Conservation (phyloP, 1,284 basidiomycete genomes). For the Heterobasidion occidentale region DNA sequence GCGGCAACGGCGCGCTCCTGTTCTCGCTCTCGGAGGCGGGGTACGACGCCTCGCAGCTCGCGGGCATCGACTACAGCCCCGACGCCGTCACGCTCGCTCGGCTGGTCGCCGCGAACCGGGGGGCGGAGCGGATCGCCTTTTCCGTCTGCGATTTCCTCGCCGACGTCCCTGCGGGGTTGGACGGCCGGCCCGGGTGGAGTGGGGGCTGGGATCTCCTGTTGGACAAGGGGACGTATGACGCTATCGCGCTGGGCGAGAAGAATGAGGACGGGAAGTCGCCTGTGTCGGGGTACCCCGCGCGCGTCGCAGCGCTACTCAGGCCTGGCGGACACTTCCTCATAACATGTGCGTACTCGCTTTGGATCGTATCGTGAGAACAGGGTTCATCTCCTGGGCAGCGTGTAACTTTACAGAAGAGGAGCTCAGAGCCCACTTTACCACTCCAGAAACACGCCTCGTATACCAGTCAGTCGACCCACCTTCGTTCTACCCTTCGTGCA, state of each 20-base stretch:
- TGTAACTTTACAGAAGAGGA: slow-evolving; percentile 91
- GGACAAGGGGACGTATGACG: slow-evolving; percentile 84
- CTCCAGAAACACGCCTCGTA: slow-evolving; percentile 36
- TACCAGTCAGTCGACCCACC: slow-evolving; percentile 48
- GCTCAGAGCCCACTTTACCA: slow-evolving; percentile 51
- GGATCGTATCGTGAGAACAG: not conserved
- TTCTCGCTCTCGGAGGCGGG: slow-evolving; percentile 67
- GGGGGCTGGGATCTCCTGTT: slow-evolving; percentile 57
- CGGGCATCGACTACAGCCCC: slow-evolving; percentile 80
- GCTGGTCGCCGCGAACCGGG: slow-evolving; percentile 40
- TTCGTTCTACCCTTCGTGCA: not conserved
- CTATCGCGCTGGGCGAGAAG: slow-evolving; percentile 72
- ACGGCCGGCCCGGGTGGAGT: slow-evolving; percentile 14
- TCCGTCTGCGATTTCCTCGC: slow-evolving; percentile 52
- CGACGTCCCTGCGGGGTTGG: slow-evolving; percentile 28
- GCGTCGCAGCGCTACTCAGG: slow-evolving; percentile 52
- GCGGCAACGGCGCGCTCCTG: slow-evolving; percentile 80
- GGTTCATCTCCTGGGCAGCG: slow-evolving; percentile 31
- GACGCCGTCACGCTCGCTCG: slow-evolving; percentile 60
- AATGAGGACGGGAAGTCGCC: slow-evolving; percentile 47
- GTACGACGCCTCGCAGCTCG: slow-evolving; percentile 44
- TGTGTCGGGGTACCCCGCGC: slow-evolving; percentile 53
- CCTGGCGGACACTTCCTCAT: slow-evolving; percentile 74
- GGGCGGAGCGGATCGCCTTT: slow-evolving; percentile 36
- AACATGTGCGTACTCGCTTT: slow-evolving; percentile 51